Evolutionary conservation across 2,329 filamentous ascomycete species (phyloP), one percentile per base, ranked within the genome.

Genomic region (Trichothecium roseum): DNA sequence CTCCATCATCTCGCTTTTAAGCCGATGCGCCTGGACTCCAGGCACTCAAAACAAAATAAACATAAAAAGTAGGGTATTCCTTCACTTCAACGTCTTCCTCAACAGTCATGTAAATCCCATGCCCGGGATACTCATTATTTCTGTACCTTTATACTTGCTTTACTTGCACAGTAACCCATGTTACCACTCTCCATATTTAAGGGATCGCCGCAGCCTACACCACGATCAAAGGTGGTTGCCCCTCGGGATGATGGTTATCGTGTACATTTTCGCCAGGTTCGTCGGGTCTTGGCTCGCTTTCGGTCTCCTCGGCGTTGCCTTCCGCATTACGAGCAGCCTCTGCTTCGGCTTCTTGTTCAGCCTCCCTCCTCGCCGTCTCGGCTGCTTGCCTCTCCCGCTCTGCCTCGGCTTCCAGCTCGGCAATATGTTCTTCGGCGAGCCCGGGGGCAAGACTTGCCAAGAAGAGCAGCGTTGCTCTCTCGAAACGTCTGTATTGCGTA

Each of bases 361-460:
- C 58, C 50, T 29, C 56, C 56, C 10, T 24, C 14, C 30, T 15
- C 9, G 30, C 36, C 12, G 57, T 59, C 1, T 54, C 57, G 5
- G 55, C 58, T 18, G 56, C 61, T 40, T 63, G 54, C 28, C 57
- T 50, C 43, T 68, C 68, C 3, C 54, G 60, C 34, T 64, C 57
- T 28, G 63, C 66, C 37, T 71, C 65, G 4, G 66, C 69, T 45
- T 75, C 71, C 3, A 75, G 52, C 30, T 71, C 64, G 17, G 68
- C 70, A 40, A 81, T 79, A 41, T 81, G 77, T 33, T 74, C 61
- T 54, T 81, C 77, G 1, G 75, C 75, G 17, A 81, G 67, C 8
- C 77, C 77, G 1, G 77, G 77, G 2, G 76, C 73, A 40, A 81
- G 68, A 49, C 77, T 81, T 15, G 77, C 77, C 16, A 81, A 57